Base-by-base conservation (phyloP, 192 early-diverging fungal species). In the Backusella sp. region DNA sequence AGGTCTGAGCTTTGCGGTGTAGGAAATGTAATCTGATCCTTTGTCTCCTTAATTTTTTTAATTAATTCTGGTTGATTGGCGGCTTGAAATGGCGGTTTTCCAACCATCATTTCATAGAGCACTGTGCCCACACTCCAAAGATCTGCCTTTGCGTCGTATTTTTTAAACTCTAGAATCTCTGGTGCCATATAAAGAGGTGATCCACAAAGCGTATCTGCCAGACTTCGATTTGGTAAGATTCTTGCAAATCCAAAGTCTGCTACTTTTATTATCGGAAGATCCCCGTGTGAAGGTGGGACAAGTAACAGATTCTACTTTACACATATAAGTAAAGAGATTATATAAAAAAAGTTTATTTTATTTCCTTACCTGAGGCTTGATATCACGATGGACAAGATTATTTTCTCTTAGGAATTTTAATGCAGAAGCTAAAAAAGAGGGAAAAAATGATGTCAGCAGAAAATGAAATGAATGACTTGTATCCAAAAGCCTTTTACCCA, bases 231-330 rank as follows among this genome's bases (percentile, higher is more conserved):
- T 32, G 91, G 93, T 34, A 99, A 83, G 17, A 91, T 91, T 21
- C 97, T 89, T 1, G 98, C 97, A 86, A 99, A 99, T 21, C 98
- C 98, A 84, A 99, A 99, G 81, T 99, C 98, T 12, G 96, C 97
- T 15, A 99, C 89, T 74, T 98, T 97, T 15, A 99, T 82, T 28
- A 84, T 82, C 19, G 98, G 98, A 26, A 95, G 76, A 2, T 88
- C 84, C 15, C 23, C 80, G 68, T 36, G 15, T 69, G 66, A 76
- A 78, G 80, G 73, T 78, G 92, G 83, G 6, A 93, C 91, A 49
- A 88, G 83, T n/a, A 98, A 79, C 9, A 95, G 84, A 15, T 96
- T 88, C 81, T 97, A 95, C 90, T 96, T 36, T 37, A 46, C 17
- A 21, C 37, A 66, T 52, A 21, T 66, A 59, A 41, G 28, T n/a